phyloP scores from a whole-genome alignment of 192 early-diverging fungal species.

The Fimicolochytrium jonesii region DNA sequence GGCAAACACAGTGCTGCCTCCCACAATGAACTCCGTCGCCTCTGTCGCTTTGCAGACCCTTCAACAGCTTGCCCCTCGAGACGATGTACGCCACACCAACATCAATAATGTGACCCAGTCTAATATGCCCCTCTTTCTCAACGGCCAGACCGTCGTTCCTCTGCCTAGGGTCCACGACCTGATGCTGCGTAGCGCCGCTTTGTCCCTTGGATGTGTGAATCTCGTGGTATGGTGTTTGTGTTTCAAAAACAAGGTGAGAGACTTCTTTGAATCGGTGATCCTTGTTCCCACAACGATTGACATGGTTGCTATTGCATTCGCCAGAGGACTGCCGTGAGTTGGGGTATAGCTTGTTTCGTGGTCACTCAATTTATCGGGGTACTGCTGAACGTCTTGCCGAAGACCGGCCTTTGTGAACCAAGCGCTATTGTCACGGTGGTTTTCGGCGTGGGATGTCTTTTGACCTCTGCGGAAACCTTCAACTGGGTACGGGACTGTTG shows the following conservation, averaged over 20 bases:
- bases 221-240: neutral
- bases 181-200: slow-evolving; percentile 8
- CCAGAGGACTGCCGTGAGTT: slow-evolving; percentile 1
- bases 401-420: slow-evolving; percentile 1
- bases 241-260: slow-evolving; percentile 16
- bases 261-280: too few relatives aligned
- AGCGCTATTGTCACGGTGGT: slow-evolving; percentile 1
- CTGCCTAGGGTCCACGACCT: slow-evolving; percentile 2
- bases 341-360: neutral
- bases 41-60: too few relatives aligned
- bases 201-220: neutral
- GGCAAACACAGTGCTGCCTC: too few relatives aligned
- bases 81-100: too few relatives aligned
- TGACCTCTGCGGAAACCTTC: slow-evolving; percentile 9
- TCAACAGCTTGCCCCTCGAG: too few relatives aligned
- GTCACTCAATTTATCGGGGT: neutral
- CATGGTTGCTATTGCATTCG: too few relatives aligned
- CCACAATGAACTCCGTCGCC: too few relatives aligned
- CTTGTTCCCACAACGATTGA: too few relatives aligned
- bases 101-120: slow-evolving; percentile 10
- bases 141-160: slow-evolving; percentile 4
- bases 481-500: too few relatives aligned
- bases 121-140: neutral
- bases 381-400: slow-evolving; percentile 4
- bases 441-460: slow-evolving; percentile 10